phyloP scores from a whole-genome alignment of 768 basidiomycete species.

The Obba rivulosa region DNA sequence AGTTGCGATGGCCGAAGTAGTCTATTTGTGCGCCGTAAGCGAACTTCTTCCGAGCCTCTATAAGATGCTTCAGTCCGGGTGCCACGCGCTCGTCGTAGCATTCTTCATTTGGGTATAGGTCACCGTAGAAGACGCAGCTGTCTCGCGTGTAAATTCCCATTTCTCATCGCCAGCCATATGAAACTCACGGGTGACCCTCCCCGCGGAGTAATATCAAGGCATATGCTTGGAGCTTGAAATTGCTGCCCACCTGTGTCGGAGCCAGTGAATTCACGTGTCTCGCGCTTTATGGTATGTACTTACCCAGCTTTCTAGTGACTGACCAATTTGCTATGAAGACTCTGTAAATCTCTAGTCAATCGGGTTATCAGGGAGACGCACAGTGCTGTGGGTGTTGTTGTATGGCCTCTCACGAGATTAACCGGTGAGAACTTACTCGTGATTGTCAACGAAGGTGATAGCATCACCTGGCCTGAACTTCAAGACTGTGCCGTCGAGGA shows the following conservation, averaged over 20 bases:
- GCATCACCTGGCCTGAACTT: constrained; percentile 69
- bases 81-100: constrained; percentile 54
- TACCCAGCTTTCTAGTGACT: constrained; percentile 82
- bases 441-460: constrained; percentile 88
- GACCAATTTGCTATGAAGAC: constrained; percentile 51
- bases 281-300: constrained; percentile 19
- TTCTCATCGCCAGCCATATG: not conserved
- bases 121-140: constrained; percentile 87
- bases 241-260: constrained; percentile 56
- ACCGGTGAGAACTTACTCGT: constrained; percentile 56
- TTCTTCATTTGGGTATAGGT: constrained; percentile 68
- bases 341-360: not conserved
- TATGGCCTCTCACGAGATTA: not conserved
- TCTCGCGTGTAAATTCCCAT: not conserved
- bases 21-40: constrained; percentile 64
- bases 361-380: constrained; percentile 26
- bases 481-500: constrained; percentile 68
- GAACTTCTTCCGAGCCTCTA: constrained; percentile 56
- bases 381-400: constrained; percentile 44
- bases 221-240: constrained; percentile 81
- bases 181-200: constrained; percentile 67
- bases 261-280: not conserved
- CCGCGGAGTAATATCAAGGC: constrained; percentile 70
- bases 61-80: constrained; percentile 45
- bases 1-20: constrained; percentile 54